phyloP scores from a whole-genome alignment of 2,329 filamentous ascomycete species.

The Aspergillus sp. region DNA sequence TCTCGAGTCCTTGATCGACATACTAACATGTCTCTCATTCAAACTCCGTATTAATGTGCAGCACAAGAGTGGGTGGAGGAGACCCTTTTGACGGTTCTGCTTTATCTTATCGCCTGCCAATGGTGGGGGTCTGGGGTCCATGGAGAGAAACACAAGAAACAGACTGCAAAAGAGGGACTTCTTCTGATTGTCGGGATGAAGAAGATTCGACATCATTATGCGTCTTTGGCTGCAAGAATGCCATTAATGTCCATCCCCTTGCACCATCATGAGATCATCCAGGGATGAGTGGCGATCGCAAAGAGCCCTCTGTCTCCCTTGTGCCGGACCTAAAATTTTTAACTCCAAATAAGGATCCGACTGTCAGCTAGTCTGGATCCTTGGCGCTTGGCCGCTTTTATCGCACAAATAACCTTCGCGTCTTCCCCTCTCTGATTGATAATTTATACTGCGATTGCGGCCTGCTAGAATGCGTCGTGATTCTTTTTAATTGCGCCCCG shows the following conservation, averaged over 20 bases:
- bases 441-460: background rate
- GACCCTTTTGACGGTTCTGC: background rate
- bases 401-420: background rate
- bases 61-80: background rate
- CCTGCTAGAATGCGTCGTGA: background rate
- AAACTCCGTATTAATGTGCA: too few species aligned
- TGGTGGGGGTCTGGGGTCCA: background rate
- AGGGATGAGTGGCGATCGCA: too few species aligned
- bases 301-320: too few species aligned
- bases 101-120: background rate
- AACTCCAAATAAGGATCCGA: background rate
- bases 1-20: too few species aligned
- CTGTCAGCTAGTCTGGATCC: background rate
- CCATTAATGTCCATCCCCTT: too few species aligned
- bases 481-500: background rate
- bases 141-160: too few species aligned
- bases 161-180: too few species aligned
- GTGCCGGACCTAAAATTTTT: background rate
- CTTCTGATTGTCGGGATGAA: too few species aligned
- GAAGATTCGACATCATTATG: too few species aligned
- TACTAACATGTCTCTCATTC: background rate
- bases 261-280: too few species aligned
- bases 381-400: conserved; percentile 1
- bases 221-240: too few species aligned
- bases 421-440: conserved; percentile 1